A percentile compares a stretch with the other conserved stretches of the same genome.
These are phyloP conservation scores for Camellia japonica DNA, from an alignment of 148 eudicot genomes.

Conservation along the genomic window DNA sequence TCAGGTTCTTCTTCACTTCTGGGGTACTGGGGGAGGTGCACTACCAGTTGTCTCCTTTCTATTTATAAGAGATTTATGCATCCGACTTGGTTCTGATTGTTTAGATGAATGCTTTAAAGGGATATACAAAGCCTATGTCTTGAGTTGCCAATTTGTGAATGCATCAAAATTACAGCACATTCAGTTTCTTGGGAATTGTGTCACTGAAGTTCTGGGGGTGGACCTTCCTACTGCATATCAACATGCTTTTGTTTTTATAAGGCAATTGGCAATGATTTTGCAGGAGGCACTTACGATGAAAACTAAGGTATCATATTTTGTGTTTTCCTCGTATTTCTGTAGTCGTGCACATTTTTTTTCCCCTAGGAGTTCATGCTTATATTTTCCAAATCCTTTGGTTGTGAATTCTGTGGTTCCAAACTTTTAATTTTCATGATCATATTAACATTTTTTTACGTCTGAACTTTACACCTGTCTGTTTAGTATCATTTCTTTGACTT, in stretches of 20 bases:
- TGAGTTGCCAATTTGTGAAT: constrained; percentile 76
- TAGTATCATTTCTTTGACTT: background rate
- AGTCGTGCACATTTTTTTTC: background rate
- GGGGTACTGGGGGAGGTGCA: constrained; percentile 93
- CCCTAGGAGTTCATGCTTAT: background rate
- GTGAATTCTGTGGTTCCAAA: background rate
- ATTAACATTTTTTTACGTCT: too few relatives aligned
- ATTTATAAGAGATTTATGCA: constrained; percentile 76
- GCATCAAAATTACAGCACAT: constrained; percentile 80
- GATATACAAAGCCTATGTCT: constrained; percentile 85
- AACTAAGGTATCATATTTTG: constrained; percentile 45
- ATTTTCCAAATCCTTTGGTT: background rate
- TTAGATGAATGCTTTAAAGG: constrained; percentile 91
- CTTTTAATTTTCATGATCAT: background rate
- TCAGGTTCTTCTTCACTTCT: constrained; percentile 90
- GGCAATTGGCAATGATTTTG: constrained; percentile 86
- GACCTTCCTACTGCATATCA: constrained; percentile 87
- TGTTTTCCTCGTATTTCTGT: background rate
- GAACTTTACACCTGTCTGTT: constrained; percentile 12
- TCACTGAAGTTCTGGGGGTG: constrained; percentile 66
- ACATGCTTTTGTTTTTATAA: constrained; percentile 81
- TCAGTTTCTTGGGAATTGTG: constrained; percentile 78
- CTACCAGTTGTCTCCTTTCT: constrained; percentile 75
- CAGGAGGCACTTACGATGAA: constrained; percentile 64
- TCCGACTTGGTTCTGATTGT: constrained; percentile 86